phyloP scores from a whole-genome alignment of 2,329 filamentous ascomycete genomes.

The Claviceps sp. region DNA sequence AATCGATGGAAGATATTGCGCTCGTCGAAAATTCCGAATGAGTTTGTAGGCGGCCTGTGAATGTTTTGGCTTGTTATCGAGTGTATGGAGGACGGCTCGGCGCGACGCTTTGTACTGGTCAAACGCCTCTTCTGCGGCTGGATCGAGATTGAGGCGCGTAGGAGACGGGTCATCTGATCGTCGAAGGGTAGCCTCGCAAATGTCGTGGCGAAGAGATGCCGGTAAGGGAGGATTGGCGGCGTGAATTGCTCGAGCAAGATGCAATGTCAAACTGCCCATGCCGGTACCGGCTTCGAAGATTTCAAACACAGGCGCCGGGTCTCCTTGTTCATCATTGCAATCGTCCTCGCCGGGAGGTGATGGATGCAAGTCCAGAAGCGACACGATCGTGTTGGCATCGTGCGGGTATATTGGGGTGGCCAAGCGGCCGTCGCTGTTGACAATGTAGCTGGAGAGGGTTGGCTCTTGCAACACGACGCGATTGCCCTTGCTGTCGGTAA shows the following conservation, averaged over 20 bases:
- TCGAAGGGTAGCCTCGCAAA: constrained; percentile 14
- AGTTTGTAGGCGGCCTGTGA: constrained; percentile 51
- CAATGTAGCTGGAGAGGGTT: constrained; percentile 60
- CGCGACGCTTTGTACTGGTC: constrained; percentile 36
- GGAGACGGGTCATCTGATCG: constrained; percentile 6
- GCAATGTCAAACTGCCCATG: constrained; percentile 66
- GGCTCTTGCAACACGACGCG: constrained; percentile 48
- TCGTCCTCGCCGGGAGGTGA: constrained; percentile 22
- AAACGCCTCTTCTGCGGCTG: constrained; percentile 21
- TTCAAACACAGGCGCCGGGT: constrained; percentile 41
- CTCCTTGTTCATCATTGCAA: constrained; percentile 13
- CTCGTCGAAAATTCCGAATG: constrained; percentile 53
- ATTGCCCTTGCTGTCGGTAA: constrained; percentile 36
- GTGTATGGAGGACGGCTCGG: constrained; percentile 58
- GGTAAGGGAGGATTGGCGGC: constrained; percentile 48
- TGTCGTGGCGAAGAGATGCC: constrained; percentile 24
- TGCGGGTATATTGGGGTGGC: constrained; percentile 68
- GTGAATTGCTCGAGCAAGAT: constrained; percentile 63
- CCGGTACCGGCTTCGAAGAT: constrained; percentile 78
- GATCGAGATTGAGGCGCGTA: constrained; percentile 15
- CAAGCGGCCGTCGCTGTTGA: constrained; percentile 47
- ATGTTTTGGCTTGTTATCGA: constrained; percentile 52
- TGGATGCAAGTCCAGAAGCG: constrained; percentile 61
- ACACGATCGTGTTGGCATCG: constrained; percentile 64
- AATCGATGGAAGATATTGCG: constrained; percentile 55